Evolutionary conservation across 202 grass and related monocot species (phyloP), one percentile per base, ranked within the genome.

Genomic region (Panicum virgatum): DNA sequence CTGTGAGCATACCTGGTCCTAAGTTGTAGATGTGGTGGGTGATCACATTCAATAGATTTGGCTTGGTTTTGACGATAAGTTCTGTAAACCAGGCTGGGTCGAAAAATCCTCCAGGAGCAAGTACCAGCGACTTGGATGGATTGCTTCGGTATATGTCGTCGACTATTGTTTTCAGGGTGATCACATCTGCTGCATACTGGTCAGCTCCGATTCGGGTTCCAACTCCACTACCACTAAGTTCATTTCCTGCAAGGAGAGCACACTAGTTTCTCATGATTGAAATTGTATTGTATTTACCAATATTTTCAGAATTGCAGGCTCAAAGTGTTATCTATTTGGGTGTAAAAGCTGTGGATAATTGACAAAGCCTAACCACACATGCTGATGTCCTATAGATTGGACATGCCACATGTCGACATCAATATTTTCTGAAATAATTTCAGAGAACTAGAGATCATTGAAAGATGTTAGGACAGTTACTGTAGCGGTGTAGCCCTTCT

Each of bases 1-100:
- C 19, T 12, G 61, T 22, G 78, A 60, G 44, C 52, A 61, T 85
- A 93, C 96, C 96, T 88, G 96, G 69, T 29, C 96, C 92, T 37
- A 98, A 40, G 75, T 91, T 98, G 80, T 98, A 98, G 40, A 98
- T 95, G 81, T 98, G 96, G 63, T 98, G 96, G 56, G 76, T 95
- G 77, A 98, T 76, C 23, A 90, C 96, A 85, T 95, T 86, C 72
- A 98, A 5, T 23, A 69, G 83, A 29, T 80, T 80, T n/a, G 96
- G 90, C 81, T 63, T 90, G 71, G 96, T 95, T 53, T 90, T 95
- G 84, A 40, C 75, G 42, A 98, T 65, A 25, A 98, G 32, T 57
- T 98, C 57, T 3, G 30, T 75, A 63, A 90, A 98, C 96, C 92
- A 98, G 9, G 9, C 42, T 5, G 77, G 32, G 58, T 95, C 92